Conservation (phyloP, 176 grass and related monocot species). For the Triticum turgidum region DNA sequence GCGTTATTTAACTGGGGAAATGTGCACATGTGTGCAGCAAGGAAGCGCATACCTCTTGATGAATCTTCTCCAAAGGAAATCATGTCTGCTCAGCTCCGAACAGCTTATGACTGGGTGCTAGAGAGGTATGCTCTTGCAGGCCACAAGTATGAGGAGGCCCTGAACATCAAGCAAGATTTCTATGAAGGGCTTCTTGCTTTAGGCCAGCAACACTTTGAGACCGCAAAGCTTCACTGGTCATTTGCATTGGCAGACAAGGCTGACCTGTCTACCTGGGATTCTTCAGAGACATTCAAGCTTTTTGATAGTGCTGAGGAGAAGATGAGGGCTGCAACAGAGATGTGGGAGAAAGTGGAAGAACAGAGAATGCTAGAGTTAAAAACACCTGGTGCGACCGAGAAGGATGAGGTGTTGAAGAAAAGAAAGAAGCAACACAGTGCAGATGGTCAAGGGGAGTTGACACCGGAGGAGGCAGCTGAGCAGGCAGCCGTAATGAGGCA, state of each 20-base stretch:
- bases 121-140: constrained; percentile 81
- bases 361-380: constrained; percentile 78
- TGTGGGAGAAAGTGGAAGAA: constrained; percentile 98
- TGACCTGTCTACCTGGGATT: constrained; percentile 81
- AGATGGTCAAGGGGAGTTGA: constrained; percentile 69
- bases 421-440: constrained; percentile 52
- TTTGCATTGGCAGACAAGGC: constrained; percentile 86
- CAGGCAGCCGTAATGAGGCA: constrained; percentile 87
- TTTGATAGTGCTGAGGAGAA: constrained; percentile 89
- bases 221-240: constrained; percentile 95
- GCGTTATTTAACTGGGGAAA: constrained; percentile 99
- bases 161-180: constrained; percentile 92
- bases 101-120: constrained; percentile 84
- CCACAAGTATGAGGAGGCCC: constrained; percentile 74
- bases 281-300: constrained; percentile 71
- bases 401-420: constrained; percentile 69
- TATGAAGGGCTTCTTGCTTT: constrained; percentile 98
- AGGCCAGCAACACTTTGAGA: constrained; percentile 97
- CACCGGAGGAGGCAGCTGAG: constrained; percentile 76
- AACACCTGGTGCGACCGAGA: constrained; percentile 55
- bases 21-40: constrained; percentile 96
- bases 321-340: constrained; percentile 87
- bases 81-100: constrained; percentile 65
- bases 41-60: constrained; percentile 91
- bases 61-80: constrained; percentile 77